phyloP scores from a whole-genome alignment of 1,284 basidiomycete species.

The Boletellus sp. region DNA sequence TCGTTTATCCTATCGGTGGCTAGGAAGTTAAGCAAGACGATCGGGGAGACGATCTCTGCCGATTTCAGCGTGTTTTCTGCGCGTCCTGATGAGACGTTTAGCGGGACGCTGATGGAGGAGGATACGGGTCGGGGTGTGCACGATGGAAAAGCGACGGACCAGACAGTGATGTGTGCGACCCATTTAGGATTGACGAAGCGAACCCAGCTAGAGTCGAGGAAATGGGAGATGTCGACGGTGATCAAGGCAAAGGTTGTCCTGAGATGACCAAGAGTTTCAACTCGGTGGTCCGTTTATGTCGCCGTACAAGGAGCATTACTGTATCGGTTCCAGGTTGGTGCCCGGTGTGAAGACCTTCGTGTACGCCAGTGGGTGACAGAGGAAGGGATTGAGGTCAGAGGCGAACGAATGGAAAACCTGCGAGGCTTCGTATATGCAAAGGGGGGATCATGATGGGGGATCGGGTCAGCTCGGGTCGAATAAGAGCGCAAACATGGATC shows the following conservation, averaged over 20 bases:
- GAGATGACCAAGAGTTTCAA: too few relatives aligned
- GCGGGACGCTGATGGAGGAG: slow-evolving; percentile 11
- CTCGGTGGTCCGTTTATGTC: too few relatives aligned
- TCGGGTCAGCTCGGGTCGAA: too few relatives aligned
- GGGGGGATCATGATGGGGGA: too few relatives aligned
- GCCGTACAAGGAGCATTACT: too few relatives aligned
- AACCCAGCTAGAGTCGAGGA: slow-evolving; percentile 5
- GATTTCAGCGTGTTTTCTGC: slow-evolving; percentile 11
- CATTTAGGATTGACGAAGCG: slow-evolving; percentile 12
- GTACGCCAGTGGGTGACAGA: too few relatives aligned
- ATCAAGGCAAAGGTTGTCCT: slow-evolving; percentile 14
- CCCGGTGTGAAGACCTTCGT: too few relatives aligned
- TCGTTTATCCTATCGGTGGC: slow-evolving; percentile 9
- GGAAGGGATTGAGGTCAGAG: too few relatives aligned
- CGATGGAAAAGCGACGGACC: neutral
- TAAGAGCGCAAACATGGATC: too few relatives aligned
- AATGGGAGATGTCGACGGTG: slow-evolving; percentile 4
- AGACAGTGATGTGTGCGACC: slow-evolving; percentile 15
- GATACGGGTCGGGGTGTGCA: neutral
- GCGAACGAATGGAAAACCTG: too few relatives aligned
- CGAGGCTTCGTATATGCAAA: too few relatives aligned
- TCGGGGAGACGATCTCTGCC: slow-evolving; percentile 12
- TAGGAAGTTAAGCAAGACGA: slow-evolving; percentile 6
- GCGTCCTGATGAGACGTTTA: neutral
- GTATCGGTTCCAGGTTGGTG: too few relatives aligned